Evolutionary conservation across 805 yeast species (phyloP).

Genomic region (Pichia sporocuriosa): DNA sequence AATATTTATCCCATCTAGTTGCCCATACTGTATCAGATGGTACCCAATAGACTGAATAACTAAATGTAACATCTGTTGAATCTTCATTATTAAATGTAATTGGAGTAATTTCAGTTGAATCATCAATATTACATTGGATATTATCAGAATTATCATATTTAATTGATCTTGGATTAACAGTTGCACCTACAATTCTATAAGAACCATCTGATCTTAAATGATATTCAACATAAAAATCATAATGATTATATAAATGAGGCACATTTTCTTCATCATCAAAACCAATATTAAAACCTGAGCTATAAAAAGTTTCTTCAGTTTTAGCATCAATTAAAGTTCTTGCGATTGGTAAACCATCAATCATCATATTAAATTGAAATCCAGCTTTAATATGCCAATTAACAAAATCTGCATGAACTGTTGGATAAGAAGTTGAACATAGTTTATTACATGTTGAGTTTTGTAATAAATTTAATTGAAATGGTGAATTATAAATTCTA

Average conservation of each 20-base stretch:
- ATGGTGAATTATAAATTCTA: slow-evolving; percentile 89
- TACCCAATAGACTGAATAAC: slow-evolving; percentile 76
- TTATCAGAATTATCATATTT: slow-evolving; percentile 14
- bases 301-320: slow-evolving; percentile 59
- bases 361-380: slow-evolving; percentile 83
- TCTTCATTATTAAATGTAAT: slow-evolving; percentile 43
- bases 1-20: slow-evolving; percentile 96
- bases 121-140: slow-evolving; percentile 18
- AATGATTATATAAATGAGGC: slow-evolving; percentile 75
- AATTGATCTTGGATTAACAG: slow-evolving; percentile 62
- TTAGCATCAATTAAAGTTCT: slow-evolving; percentile 48
- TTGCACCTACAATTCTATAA: slow-evolving; percentile 86
- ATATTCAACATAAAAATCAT: slow-evolving; percentile 70
- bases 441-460: slow-evolving; percentile 60
- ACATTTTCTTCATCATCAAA: slow-evolving; percentile 44
- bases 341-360: slow-evolving; percentile 95
- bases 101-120: slow-evolving; percentile 26
- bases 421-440: slow-evolving; percentile 56
- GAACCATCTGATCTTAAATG: slow-evolving; percentile 63
- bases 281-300: slow-evolving; percentile 80
- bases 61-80: slow-evolving; percentile 58
- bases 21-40: slow-evolving; percentile 84
- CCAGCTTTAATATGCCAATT: slow-evolving; percentile 75
- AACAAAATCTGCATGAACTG: slow-evolving; percentile 66
- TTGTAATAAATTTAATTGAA: slow-evolving; percentile 69